These are phyloP conservation scores for Rhizomucor pusillus DNA, from an alignment of 371 early-diverging fungal genomes.

Conservation along the genomic window DNA sequence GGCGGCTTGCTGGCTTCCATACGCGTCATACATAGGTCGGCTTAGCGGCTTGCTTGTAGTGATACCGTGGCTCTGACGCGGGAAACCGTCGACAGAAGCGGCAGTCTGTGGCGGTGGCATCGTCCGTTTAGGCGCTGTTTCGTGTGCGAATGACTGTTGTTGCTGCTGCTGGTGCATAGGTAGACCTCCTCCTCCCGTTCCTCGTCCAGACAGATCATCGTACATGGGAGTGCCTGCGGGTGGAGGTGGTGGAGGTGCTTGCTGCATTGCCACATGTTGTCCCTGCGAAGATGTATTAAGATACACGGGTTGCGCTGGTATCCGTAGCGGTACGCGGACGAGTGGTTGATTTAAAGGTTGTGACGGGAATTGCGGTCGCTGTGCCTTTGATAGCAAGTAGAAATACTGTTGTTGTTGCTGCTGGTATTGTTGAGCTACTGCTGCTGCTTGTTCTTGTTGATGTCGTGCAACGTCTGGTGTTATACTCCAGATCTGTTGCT, in stretches of 20 bases:
- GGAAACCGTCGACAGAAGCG: slow-evolving; percentile 8
- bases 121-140: background rate
- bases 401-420: slow-evolving; percentile 31
- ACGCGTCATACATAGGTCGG: slow-evolving; percentile 14
- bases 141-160: background rate
- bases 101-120: slow-evolving; percentile 8
- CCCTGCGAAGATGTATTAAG: slow-evolving; percentile 15
- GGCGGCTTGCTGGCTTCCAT: background rate
- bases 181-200: slow-evolving; percentile 15
- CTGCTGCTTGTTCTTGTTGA: slow-evolving; percentile 27
- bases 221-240: slow-evolving; percentile 6
- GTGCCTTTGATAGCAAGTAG: slow-evolving; percentile 25
- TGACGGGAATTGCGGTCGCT: slow-evolving; percentile 25
- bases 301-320: slow-evolving; percentile 29
- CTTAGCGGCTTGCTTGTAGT: slow-evolving; percentile 8
- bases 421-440: slow-evolving; percentile 19
- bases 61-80: slow-evolving; percentile 4
- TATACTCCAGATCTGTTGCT: slow-evolving; percentile 6
- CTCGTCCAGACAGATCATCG: slow-evolving; percentile 25
- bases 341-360: slow-evolving; percentile 23
- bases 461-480: slow-evolving; percentile 10
- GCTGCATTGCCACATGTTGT: slow-evolving; percentile 8
- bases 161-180: slow-evolving; percentile 36
- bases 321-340: slow-evolving; percentile 25
- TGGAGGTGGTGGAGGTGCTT: slow-evolving; percentile 10